A percentile compares a stretch with the other conserved stretches of the same genome.
phyloP scores from a whole-genome alignment of 768 basidiomycete genomes.

The Auricularia heimuer region DNA sequence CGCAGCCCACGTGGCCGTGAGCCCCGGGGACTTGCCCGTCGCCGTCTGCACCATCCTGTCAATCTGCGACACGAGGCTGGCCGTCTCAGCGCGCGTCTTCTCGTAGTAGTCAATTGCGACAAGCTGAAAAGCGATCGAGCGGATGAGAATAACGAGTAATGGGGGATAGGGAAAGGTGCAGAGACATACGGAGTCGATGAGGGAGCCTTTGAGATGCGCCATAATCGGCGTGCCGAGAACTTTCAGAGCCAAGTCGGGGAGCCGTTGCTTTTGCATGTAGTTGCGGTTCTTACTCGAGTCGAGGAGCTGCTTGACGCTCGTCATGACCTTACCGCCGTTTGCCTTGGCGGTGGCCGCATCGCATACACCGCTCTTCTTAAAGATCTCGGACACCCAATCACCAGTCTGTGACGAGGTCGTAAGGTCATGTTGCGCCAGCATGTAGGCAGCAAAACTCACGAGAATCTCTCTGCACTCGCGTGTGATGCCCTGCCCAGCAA shows the following conservation, averaged over 20 bases:
- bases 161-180: background rate
- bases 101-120: background rate
- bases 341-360: constrained; percentile 5
- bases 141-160: background rate
- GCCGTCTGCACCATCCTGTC: background rate
- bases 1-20: background rate
- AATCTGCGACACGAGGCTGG: background rate
- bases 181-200: background rate
- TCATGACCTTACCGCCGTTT: background rate
- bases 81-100: background rate
- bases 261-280: background rate
- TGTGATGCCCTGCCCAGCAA: background rate
- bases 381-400: background rate
- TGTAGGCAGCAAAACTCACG: background rate
- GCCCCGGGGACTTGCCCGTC: background rate
- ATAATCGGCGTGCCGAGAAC: background rate
- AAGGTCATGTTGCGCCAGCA: background rate
- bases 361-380: background rate
- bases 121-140: background rate
- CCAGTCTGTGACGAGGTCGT: background rate
- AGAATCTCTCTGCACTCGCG: background rate
- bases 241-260: background rate
- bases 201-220: background rate
- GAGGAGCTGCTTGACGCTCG: background rate
- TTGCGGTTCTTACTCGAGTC: background rate